Conservation (phyloP, 257 asterid genomes). For the Solanum clarkiae region DNA sequence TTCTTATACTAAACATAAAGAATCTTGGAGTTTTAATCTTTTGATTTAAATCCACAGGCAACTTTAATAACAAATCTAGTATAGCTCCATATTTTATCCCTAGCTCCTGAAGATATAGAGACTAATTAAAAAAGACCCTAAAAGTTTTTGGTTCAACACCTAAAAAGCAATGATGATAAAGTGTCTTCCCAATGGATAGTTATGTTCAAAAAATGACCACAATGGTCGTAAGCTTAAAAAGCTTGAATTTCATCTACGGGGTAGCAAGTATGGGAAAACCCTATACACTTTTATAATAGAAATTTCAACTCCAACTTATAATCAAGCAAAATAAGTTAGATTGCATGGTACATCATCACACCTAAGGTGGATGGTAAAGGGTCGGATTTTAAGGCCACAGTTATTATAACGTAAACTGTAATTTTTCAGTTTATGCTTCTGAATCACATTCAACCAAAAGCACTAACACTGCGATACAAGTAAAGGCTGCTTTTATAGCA, state of each 20-base stretch:
- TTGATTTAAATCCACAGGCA: background rate
- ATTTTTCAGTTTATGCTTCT: background rate
- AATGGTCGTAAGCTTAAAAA: too few species aligned
- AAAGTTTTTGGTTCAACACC: too few species aligned
- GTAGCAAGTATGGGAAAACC: too few species aligned
- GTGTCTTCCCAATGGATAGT: too few species aligned
- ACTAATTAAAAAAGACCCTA: background rate
- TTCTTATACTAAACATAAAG: background rate
- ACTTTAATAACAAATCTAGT: background rate
- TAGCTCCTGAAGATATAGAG: background rate
- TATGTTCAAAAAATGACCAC: too few species aligned
- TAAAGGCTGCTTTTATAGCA: background rate
- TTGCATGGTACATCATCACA: too few species aligned
- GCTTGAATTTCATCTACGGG: too few species aligned
- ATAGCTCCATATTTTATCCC: background rate
- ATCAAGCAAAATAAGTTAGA: too few species aligned
- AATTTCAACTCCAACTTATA: too few species aligned
- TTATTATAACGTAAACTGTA: background rate
- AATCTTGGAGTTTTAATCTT: background rate
- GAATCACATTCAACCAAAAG: background rate
- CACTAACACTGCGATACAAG: background rate
- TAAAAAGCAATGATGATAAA: too few species aligned
- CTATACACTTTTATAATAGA: too few species aligned
- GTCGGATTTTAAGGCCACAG: background rate
- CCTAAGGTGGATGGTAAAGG: too few species aligned